Evolutionary conservation across 306 rosid species (phyloP).

Genomic region (Datisca glomerata): DNA sequence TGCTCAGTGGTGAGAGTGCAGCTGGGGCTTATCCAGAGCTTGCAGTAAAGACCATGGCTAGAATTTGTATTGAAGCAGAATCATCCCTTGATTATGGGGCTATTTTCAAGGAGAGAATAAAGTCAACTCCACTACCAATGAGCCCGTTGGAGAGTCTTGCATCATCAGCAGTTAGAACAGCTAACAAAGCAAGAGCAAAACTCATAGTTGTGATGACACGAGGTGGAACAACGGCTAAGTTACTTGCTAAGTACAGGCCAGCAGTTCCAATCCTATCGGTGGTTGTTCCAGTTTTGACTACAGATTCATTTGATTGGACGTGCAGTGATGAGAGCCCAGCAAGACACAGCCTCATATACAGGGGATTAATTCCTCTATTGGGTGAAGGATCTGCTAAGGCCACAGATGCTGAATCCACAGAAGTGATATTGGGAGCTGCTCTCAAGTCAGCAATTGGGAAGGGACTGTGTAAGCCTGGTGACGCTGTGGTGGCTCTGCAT

Average conservation of each 20-base stretch:
- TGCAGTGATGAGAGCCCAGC: not conserved
- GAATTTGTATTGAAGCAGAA: not conserved
- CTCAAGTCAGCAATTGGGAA: not conserved
- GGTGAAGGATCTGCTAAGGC: not conserved
- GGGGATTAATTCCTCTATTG: not conserved
- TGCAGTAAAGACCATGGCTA: not conserved
- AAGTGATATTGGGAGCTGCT: not conserved
- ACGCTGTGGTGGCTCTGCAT: not conserved
- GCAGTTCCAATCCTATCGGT: not conserved
- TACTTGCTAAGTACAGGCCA: not conserved
- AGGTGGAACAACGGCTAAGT: not conserved
- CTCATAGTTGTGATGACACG: not conserved
- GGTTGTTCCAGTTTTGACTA: not conserved
- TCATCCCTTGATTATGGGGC: not conserved
- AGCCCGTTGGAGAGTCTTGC: not conserved
- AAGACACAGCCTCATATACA: not conserved
- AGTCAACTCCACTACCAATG: not conserved
- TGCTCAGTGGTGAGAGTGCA: not conserved
- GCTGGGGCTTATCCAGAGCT: conserved; percentile 1
- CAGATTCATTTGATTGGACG: not conserved
- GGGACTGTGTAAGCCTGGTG: not conserved
- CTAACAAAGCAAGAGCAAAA: not conserved
- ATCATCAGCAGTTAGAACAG: not conserved
- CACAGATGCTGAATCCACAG: not conserved
- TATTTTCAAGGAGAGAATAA: not conserved